phyloP scores from a whole-genome alignment of 1,284 basidiomycete genomes.

The Coriolopsis trogii region DNA sequence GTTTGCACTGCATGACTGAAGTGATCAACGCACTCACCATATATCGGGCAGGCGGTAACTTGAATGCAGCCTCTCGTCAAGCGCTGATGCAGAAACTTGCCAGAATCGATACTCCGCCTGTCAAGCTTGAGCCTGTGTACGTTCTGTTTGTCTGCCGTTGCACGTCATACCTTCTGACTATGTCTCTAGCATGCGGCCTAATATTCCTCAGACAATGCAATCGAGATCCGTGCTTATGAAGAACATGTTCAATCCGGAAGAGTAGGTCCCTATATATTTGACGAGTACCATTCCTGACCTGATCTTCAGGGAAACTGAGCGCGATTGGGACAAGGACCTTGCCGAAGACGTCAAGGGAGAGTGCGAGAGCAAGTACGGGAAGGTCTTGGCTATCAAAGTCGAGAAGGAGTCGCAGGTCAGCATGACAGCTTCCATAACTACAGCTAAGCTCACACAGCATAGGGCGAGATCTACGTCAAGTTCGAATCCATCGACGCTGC shows the following conservation, averaged over 20 bases:
- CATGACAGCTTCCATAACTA: neutral
- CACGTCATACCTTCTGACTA: neutral
- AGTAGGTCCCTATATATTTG: slow-evolving; percentile 54
- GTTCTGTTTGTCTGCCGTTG: slow-evolving; percentile 27
- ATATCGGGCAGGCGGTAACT: slow-evolving; percentile 74
- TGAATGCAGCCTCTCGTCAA: slow-evolving; percentile 94
- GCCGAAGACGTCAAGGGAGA: slow-evolving; percentile 96
- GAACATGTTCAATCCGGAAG: slow-evolving; percentile 97
- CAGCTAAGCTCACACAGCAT: slow-evolving; percentile 9
- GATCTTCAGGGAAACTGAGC: slow-evolving; percentile 83
- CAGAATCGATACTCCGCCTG: slow-evolving; percentile 74
- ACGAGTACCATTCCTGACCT: neutral
- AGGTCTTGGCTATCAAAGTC: slow-evolving; percentile 86
- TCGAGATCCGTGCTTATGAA: slow-evolving; percentile 86
- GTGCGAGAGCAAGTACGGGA: slow-evolving; percentile 90
- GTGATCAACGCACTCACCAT: slow-evolving; percentile 1
- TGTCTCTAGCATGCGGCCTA: slow-evolving; percentile 56
- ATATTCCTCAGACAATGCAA: slow-evolving; percentile 78
- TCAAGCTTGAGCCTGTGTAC: slow-evolving; percentile 62
- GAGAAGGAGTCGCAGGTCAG: slow-evolving; percentile 91
- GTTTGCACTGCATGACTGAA: slow-evolving; percentile 13
- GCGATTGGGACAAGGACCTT: slow-evolving; percentile 95
- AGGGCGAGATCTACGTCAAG: slow-evolving; percentile 98
- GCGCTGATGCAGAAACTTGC: slow-evolving; percentile 99
- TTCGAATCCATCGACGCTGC: slow-evolving; percentile 83